Percentiles rank a stretch among this genome's conserved stretches.
These are phyloP conservation scores for Lolium multiflorum DNA, from an alignment of 176 grass and related monocot species.

Conservation along the genomic window DNA sequence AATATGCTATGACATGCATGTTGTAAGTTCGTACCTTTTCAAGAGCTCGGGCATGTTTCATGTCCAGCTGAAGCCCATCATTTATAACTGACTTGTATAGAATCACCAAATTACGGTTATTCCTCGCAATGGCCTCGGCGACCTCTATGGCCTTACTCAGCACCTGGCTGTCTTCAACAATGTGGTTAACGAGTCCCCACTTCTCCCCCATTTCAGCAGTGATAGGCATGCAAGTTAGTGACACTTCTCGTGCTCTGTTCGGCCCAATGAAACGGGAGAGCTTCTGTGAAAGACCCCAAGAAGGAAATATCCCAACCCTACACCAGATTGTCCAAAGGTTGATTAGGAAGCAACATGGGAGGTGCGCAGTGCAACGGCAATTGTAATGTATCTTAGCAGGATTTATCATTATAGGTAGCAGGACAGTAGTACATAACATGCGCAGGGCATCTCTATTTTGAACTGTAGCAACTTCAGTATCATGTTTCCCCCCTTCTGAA, in stretches of 20 bases:
- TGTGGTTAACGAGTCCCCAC: constrained; percentile 91
- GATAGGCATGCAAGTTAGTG: constrained; percentile 71
- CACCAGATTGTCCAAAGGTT: constrained; percentile 21
- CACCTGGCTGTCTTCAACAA: constrained; percentile 68
- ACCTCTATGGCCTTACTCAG: constrained; percentile 75
- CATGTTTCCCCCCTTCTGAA: neutral
- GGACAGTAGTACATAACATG: neutral
- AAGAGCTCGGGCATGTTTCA: constrained; percentile 64
- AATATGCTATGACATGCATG: neutral
- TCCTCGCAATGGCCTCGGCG: constrained; percentile 64
- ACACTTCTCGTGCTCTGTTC: constrained; percentile 81
- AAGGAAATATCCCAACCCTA: constrained; percentile 94
- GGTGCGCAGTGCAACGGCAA: neutral
- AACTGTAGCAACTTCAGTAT: constrained; percentile 8
- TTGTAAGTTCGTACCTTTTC: constrained; percentile 64
- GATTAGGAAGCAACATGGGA: constrained; percentile 12
- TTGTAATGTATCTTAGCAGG: neutral
- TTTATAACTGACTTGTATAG: constrained; percentile 89
- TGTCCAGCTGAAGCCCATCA: constrained; percentile 77
- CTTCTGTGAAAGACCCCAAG: constrained; percentile 92
- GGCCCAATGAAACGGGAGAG: constrained; percentile 83
- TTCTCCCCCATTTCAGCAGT: constrained; percentile 77
- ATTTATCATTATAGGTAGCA: neutral
- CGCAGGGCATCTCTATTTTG: neutral
- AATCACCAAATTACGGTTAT: constrained; percentile 70